Evolutionary conservation across 768 basidiomycete species (phyloP).

Genomic region (Pulveroboletus sp.): DNA sequence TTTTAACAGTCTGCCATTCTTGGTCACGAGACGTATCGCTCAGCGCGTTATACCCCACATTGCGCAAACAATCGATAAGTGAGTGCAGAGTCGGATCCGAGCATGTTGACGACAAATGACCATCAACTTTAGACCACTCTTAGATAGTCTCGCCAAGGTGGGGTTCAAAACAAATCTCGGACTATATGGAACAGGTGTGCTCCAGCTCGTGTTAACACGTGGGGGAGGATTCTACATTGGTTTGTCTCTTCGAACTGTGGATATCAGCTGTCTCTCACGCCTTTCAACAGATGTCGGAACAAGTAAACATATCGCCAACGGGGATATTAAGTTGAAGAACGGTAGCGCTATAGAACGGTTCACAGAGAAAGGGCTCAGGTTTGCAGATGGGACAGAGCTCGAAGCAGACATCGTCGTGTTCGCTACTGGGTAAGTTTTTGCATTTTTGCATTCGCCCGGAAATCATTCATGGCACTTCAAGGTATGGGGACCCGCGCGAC

Average conservation of each 20-base stretch:
- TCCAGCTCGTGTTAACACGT: conserved; percentile 24
- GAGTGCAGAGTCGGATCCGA: neutral
- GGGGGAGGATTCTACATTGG: conserved; percentile 43
- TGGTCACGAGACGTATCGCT: conserved; percentile 10
- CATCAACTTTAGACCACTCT: conserved; percentile 26
- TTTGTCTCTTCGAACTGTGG: neutral
- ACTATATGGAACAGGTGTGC: conserved; percentile 30
- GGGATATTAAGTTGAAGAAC: conserved; percentile 51
- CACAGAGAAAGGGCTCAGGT: conserved; percentile 28
- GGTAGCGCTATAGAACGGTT: conserved; percentile 34
- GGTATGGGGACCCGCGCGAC: conserved; percentile 44
- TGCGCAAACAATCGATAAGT: conserved; percentile 28
- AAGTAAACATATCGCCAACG: conserved; percentile 41
- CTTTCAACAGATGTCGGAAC: conserved; percentile 35
- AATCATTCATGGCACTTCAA: conserved; percentile 17
- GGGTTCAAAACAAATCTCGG: conserved; percentile 40
- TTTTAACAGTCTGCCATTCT: conserved; percentile 13
- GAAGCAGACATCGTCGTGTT: conserved; percentile 33
- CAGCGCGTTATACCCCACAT: conserved; percentile 15
- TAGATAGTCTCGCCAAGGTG: conserved; percentile 39
- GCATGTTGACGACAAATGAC: no score
- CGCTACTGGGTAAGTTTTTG: conserved; percentile 29
- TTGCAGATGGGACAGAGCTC: conserved; percentile 29
- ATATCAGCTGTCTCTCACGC: neutral
- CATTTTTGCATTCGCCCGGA: no score